Base-by-base conservation (phyloP, 768 basidiomycete genomes). In the Grammothele lineata region DNA sequence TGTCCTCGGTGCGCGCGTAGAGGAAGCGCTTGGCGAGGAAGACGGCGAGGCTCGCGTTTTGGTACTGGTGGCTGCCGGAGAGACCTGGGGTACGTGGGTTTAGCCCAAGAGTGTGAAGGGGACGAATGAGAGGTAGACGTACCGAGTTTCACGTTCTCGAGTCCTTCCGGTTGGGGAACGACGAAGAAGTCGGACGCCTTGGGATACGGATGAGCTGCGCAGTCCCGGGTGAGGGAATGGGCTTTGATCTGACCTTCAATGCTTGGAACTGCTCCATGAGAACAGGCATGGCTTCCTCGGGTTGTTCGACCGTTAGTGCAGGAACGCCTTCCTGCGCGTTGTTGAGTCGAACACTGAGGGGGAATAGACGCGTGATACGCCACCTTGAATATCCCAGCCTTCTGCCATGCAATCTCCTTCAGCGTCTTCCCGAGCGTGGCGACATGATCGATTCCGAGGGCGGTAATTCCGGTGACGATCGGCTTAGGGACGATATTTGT, bases 321-420 rank as follows among this genome's bases (percentile, higher is more conserved):
- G 92, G 90, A 2, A 89, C 89, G 15, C 78, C 84, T 70, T 81
- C 71, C 87, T 89, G 51, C 33, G 17, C 36, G 9, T 15, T 5
- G 19, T 1, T 24, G n/a, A n/a, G n/a, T n/a, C n/a, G n/a, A n/a
- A n/a, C n/a, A n/a, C n/a, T n/a, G n/a, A 11, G 25, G 6, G n/a
- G 18, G 2, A 33, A 19, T 9, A 11, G 27, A 3, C 8, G 27
- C 22, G 23, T n/a, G n/a, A n/a, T n/a, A n/a, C n/a, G n/a, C n/a
- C 42, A 81, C 87, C 77, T 99, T 99, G 69, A 86, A 98, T 43
- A 99, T 98, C 2, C 96, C 96, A 23, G 85, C 91, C 65, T 99
- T 99, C 60, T 98, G 95, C 77, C 80, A 81, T 1, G 94, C 90
- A 54, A 99, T 98, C 59, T 96, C 90, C 26, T 72, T 66, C 4